A percentile compares a stretch with the other conserved stretches of the same genome.
These are phyloP conservation scores for Fusarium lyarnte DNA, from an alignment of 2,329 filamentous ascomycete genomes.

Conservation along the genomic window DNA sequence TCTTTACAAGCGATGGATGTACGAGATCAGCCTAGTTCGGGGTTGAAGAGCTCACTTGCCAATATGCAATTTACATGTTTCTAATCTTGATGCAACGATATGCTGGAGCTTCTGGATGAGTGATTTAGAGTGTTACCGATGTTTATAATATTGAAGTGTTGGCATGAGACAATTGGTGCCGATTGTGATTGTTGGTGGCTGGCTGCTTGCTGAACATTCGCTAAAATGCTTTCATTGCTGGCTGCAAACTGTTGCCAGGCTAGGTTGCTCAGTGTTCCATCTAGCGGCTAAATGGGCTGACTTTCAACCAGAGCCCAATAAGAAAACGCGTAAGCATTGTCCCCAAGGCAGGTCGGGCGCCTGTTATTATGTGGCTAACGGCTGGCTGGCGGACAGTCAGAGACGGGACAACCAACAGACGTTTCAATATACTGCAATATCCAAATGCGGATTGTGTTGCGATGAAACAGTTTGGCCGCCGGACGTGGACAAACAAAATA, in stretches of 20 bases:
- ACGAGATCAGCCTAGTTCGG: no score
- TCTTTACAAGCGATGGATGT: neutral
- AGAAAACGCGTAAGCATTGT: neutral
- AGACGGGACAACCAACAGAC: neutral
- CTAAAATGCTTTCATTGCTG: neutral
- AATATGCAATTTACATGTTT: neutral
- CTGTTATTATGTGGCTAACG: neutral
- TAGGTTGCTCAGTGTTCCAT: neutral
- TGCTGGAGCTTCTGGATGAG: neutral
- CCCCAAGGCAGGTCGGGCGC: neutral
- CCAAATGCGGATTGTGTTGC: neutral
- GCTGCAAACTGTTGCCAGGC: no score
- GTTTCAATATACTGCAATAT: neutral
- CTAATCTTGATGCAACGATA: neutral
- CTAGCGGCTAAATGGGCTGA: neutral
- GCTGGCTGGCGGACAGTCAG: neutral
- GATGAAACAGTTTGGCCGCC: neutral
- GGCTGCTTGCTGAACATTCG: neutral
- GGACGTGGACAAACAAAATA: neutral
- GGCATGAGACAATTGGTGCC: neutral
- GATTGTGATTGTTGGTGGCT: neutral
- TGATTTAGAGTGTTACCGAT: accelerated
- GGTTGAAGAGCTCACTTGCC: no score
- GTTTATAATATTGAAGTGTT: neutral
- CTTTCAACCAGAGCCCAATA: neutral